Evolutionary conservation across 2,329 filamentous ascomycete genomes (phyloP).

Genomic region (Parascedosporium putredinis): DNA sequence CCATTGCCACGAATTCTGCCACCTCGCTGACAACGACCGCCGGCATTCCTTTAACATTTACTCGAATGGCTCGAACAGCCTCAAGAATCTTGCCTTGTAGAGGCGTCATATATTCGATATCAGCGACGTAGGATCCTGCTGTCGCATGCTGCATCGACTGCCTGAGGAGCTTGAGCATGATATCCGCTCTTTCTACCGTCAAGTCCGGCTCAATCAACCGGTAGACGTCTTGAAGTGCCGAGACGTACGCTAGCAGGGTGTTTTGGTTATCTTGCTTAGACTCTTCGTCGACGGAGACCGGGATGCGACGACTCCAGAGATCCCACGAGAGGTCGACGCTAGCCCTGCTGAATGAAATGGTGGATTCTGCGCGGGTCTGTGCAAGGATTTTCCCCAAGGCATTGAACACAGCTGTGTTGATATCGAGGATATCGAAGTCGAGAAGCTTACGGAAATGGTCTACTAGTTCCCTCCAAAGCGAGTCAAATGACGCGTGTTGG

Average conservation of each 20-base stretch:
- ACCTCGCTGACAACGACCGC: constrained; percentile 59
- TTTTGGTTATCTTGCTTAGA: constrained; percentile 55
- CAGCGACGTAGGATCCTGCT: constrained; percentile 55
- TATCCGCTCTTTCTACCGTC: constrained; percentile 48
- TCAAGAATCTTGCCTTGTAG: constrained; percentile 62
- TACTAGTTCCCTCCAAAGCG: constrained; percentile 67
- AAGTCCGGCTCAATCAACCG: constrained; percentile 58
- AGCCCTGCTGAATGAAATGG: constrained; percentile 32
- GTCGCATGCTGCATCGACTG: constrained; percentile 62
- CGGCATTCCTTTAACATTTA: constrained; percentile 53
- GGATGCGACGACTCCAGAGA: constrained; percentile 59
- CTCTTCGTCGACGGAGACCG: constrained; percentile 31
- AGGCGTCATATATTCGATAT: constrained; percentile 62
- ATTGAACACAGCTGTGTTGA: constrained; percentile 62
- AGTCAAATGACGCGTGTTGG: constrained; percentile 53
- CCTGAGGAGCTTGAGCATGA: constrained; percentile 62
- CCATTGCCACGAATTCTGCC: constrained; percentile 60
- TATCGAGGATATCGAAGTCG: constrained; percentile 53
- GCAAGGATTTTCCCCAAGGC: constrained; percentile 55
- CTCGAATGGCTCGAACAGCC: constrained; percentile 56
- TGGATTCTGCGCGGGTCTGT: constrained; percentile 29
- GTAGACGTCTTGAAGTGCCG: constrained; percentile 67
- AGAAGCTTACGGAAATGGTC: constrained; percentile 56
- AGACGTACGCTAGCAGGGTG: constrained; percentile 75
- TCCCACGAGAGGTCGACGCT: constrained; percentile 56